Percentiles rank a stretch among this genome's conserved stretches.
Conservation (phyloP, 73 alveolate species). For the Symbiodinium natans region DNA sequence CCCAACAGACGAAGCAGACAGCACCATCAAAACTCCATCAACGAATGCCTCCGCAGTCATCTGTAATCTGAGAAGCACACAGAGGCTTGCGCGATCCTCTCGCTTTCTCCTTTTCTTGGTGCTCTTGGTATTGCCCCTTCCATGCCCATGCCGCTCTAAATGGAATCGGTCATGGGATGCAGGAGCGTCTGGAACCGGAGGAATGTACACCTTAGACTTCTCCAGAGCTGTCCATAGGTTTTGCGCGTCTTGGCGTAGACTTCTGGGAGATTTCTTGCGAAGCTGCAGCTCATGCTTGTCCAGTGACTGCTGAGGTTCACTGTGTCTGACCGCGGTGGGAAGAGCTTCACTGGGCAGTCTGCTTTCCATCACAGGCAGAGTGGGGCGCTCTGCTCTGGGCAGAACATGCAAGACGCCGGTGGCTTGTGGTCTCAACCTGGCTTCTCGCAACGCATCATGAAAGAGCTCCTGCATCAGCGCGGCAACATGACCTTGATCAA, state of each 20-base stretch:
- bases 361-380: not conserved
- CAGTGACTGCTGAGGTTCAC: not conserved
- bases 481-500: not conserved
- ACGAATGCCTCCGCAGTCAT: too few species aligned
- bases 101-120: conserved; percentile 91
- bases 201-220: conserved; percentile 62
- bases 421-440: not conserved
- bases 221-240: conserved; percentile 49
- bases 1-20: too few species aligned
- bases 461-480: not conserved
- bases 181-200: conserved; percentile 43
- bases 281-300: not conserved
- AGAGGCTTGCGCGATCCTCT: conserved; percentile 42
- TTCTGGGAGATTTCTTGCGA: conserved; percentile 39
- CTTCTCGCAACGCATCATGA: not conserved
- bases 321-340: not conserved
- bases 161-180: conserved; percentile 34
- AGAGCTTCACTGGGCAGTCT: not conserved
- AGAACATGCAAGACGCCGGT: not conserved
- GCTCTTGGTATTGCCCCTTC: conserved; percentile 82
- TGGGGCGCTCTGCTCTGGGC: not conserved
- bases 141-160: conserved; percentile 88
- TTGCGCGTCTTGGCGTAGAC: conserved; percentile 46
- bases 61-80: too few species aligned
- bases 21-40: too few species aligned